Conservation (phyloP, 441 rosid genomes). For the Populus hybrid region DNA sequence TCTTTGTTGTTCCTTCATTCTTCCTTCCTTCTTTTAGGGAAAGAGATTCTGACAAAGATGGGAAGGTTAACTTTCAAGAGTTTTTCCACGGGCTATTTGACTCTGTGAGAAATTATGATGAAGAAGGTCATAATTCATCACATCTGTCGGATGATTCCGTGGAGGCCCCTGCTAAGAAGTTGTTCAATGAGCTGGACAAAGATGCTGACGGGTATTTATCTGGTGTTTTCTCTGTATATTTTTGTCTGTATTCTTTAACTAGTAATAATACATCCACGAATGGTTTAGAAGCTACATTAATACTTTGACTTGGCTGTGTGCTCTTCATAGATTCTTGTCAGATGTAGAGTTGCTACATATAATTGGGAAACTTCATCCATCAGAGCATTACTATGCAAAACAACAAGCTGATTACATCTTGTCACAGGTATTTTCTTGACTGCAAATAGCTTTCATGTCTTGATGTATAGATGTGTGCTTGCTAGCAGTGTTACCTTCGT, state of each 20-base stretch:
- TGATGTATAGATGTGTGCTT: not conserved
- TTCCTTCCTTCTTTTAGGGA: conserved; percentile 45
- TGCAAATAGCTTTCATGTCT: not conserved
- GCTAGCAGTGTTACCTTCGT: not conserved
- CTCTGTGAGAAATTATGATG: conserved; percentile 83
- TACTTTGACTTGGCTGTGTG: conserved; percentile 14
- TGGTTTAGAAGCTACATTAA: conserved; percentile 11
- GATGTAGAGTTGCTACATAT: conserved; percentile 67
- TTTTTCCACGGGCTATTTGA: conserved; percentile 92
- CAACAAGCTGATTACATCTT: conserved; percentile 90
- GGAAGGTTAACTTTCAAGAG: conserved; percentile 74
- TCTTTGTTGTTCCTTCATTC: not conserved
- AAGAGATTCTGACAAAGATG: conserved; percentile 91
- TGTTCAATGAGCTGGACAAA: conserved; percentile 83
- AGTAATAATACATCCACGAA: not conserved
- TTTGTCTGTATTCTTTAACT: not conserved
- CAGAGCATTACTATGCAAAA: conserved; percentile 87
- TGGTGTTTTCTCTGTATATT: not conserved
- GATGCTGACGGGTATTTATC: conserved; percentile 71
- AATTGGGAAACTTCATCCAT: conserved; percentile 87
- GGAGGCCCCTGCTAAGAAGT: conserved; percentile 72
- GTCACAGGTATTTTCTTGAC: conserved; percentile 57
- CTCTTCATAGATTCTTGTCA: conserved; percentile 51
- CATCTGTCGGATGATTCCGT: conserved; percentile 52
- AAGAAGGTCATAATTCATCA: conserved; percentile 60